Evolutionary conservation across 1,139 yeast species (phyloP), one percentile per base, ranked within the genome.

Genomic region (Suhomyces chickasaworum): DNA sequence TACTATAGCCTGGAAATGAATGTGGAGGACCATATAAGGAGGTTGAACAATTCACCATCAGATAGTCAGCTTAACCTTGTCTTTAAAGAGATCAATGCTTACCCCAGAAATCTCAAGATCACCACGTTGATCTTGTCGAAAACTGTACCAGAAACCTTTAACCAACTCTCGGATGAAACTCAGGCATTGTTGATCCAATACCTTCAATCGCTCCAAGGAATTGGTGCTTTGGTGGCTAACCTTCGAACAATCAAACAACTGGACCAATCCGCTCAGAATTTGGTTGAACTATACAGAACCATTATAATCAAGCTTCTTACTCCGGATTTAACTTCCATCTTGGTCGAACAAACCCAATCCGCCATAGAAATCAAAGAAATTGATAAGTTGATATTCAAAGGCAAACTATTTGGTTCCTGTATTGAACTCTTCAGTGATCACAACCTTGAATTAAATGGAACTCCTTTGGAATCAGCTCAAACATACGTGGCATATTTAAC

Each of bases 341-440:
- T 69, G 34, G 41, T 58, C 17, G 16, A 4, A 2, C 47, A 43
- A 4, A 16, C 21, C 20, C 20, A 21, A 8, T 30, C 36, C 7
- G n/a, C 18, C 18, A 48, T 18, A 23, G 65, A 66, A 39, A 38
- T 53, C 7, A 65, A 60, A 42, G 78, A 73, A 46, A 51, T 72
- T 10, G 75, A 73, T 44, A 71, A 68, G 45, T 53, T 73, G 7
- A 15, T 75, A 5, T 73, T 68, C 52, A 69, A 61, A 43, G 78
- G 79, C 0, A 61, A 56, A 41, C 46, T 57, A 4, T 66, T 64
- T 40, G 46, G 69, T 0, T 44, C 60, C 4, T 54, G 63, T 7
- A 64, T 61, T 37, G 75, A 73, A 48, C 53, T 52, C 0, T 45
- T 40, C 18, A 25, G 47, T 23, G 45, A 43, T 17, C 36, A 39